phyloP scores from a whole-genome alignment of 495 filamentous ascomycete species.

The Lasiosphaeriaceae sp. region DNA sequence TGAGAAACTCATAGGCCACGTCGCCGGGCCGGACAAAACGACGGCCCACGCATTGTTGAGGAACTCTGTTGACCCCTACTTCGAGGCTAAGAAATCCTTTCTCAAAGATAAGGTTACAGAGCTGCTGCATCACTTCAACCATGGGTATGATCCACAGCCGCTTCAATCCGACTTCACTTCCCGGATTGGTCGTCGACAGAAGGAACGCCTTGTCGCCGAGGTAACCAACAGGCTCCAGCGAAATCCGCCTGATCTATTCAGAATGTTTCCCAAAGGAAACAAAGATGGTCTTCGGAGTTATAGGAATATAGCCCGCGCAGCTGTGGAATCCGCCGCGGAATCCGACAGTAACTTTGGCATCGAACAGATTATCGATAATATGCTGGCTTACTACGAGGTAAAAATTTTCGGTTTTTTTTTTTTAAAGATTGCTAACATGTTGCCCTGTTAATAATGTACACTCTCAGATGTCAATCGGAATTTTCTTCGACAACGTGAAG shows the following conservation, averaged over 20 bases:
- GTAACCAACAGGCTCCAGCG: neutral
- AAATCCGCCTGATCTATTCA: neutral
- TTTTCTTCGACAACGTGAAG: slow-evolving; percentile 22
- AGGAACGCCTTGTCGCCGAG: neutral
- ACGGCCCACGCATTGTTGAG: slow-evolving; percentile 23
- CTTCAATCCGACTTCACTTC: slow-evolving; percentile 9
- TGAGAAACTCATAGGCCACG: slow-evolving; percentile 12
- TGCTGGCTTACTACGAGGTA: slow-evolving; percentile 5
- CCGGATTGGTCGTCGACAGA: neutral
- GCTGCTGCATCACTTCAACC: slow-evolving; percentile 33
- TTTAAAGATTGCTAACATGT: slow-evolving; percentile 10
- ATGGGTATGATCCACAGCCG: slow-evolving; percentile 7
- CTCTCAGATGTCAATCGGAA: slow-evolving; percentile 14
- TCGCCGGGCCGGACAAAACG: slow-evolving; percentile 13
- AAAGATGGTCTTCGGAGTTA: neutral
- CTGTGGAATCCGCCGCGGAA: neutral
- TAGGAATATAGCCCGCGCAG: neutral
- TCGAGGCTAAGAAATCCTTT: slow-evolving; percentile 25
- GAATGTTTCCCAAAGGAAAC: neutral
- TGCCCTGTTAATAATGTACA: no score
- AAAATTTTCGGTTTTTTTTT: no score
- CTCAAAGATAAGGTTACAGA: slow-evolving; percentile 38
- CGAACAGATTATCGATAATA: slow-evolving; percentile 5
- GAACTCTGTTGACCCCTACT: slow-evolving; percentile 30
- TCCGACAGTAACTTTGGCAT: neutral